Percentiles rank a stretch among this genome's conserved stretches.
Evolutionary conservation across 83 land plant species (phyloP).

Genomic region (Isoetes engelmannii): DNA sequence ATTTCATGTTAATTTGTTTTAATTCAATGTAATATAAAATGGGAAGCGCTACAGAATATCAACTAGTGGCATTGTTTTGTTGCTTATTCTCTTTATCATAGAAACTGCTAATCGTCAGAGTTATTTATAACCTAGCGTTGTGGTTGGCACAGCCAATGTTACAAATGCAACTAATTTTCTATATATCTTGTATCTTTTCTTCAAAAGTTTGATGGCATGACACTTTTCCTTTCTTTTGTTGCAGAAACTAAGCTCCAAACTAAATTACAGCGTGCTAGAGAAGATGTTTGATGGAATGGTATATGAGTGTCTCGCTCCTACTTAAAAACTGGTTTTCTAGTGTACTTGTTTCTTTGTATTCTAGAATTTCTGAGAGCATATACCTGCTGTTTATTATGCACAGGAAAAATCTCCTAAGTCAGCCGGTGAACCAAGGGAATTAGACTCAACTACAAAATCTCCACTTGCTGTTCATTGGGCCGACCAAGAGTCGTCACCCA

Average conservation of each 20-base stretch:
- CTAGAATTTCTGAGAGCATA: background rate
- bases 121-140: background rate
- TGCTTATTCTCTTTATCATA: too few species aligned
- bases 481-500: background rate
- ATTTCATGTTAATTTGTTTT: background rate
- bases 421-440: background rate
- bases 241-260: background rate
- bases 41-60: too few species aligned
- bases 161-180: background rate
- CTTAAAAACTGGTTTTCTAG: background rate
- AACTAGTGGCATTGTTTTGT: too few species aligned
- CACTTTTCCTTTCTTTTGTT: background rate
- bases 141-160: background rate
- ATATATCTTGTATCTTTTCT: too few species aligned
- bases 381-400: background rate
- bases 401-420: background rate
- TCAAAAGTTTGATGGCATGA: too few species aligned
- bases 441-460: background rate
- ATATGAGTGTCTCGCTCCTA: background rate
- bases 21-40: too few species aligned
- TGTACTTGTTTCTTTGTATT: background rate
- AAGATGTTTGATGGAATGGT: slow-evolving; percentile 1
- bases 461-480: background rate
- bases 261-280: background rate
- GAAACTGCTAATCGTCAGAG: background rate